Percentiles rank a stretch among this genome's conserved stretches.
Evolutionary conservation across 2,329 filamentous ascomycete genomes (phyloP).

Genomic region (Ophiostoma ips): DNA sequence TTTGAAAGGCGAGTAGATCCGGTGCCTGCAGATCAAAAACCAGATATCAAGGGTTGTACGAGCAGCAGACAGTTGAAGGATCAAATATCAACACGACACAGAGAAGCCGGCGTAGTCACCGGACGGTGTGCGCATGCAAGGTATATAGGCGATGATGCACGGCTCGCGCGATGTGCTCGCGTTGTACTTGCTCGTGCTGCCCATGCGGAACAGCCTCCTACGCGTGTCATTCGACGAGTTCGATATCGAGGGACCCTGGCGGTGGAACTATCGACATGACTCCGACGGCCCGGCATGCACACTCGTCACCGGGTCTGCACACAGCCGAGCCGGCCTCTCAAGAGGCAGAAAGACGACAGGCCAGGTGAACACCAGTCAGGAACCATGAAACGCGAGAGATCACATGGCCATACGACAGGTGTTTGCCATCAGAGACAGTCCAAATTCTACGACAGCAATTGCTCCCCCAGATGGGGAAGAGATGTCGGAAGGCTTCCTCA

Average conservation of each 20-base stretch:
- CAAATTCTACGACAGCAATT: neutral
- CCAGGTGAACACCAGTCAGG: neutral
- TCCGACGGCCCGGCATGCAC: neutral
- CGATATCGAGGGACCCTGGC: neutral
- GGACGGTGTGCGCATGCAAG: neutral
- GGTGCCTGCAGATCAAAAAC: too few relatives aligned
- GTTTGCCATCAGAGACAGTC: too few relatives aligned
- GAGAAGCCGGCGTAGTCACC: neutral
- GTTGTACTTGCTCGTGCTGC: neutral
- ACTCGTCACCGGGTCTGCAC: neutral
- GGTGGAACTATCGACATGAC: neutral
- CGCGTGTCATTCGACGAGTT: neutral
- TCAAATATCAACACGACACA: too few relatives aligned
- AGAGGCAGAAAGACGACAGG: neutral
- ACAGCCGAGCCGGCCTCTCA: neutral
- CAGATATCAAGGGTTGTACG: too few relatives aligned
- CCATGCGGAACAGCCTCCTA: neutral
- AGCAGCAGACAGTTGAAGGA: too few relatives aligned
- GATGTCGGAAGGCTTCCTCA: constrained; percentile 11
- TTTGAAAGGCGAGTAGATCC: too few relatives aligned
- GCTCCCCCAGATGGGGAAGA: neutral
- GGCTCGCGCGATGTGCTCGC: neutral
- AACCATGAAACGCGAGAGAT: neutral
- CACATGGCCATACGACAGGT: neutral
- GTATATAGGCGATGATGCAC: neutral